These are phyloP conservation scores for Pseudohalonectria lignicola DNA, from an alignment of 2,329 filamentous ascomycete species.

Conservation along the genomic window DNA sequence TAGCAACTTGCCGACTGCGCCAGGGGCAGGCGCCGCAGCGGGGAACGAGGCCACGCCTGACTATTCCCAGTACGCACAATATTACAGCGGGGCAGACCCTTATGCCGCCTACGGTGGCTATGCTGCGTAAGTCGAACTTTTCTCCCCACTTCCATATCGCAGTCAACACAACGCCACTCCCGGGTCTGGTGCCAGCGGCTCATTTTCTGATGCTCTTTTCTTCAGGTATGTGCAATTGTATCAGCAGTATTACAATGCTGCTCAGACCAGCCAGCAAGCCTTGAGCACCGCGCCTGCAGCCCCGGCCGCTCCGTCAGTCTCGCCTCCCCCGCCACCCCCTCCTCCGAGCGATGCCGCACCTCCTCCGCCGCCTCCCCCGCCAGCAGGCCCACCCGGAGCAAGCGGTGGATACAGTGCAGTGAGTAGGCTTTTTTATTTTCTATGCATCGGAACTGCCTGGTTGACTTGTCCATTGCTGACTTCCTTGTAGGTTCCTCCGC, in stretches of 20 bases:
- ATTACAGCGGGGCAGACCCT: neutral
- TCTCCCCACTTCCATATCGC: too few relatives aligned
- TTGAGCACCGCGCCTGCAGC: neutral
- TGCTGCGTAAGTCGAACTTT: constrained; percentile 1
- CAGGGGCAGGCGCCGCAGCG: too few relatives aligned
- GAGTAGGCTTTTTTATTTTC: neutral
- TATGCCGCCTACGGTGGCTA: constrained; percentile 4
- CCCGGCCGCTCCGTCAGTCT: neutral
- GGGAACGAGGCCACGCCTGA: neutral
- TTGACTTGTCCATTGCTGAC: neutral
- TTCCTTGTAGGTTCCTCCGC: neutral
- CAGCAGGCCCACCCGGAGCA: constrained; percentile 1
- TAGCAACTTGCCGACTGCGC: too few relatives aligned
- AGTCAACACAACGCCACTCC: too few relatives aligned
- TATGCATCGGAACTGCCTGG: neutral
- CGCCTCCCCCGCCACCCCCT: neutral
- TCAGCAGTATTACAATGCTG: constrained; percentile 3
- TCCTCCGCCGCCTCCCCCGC: constrained; percentile 2
- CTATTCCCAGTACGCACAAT: constrained; percentile 2
- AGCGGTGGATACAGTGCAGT: constrained; percentile 1
- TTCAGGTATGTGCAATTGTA: constrained; percentile 3
- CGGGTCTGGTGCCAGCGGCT: neutral
- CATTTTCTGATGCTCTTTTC: neutral
- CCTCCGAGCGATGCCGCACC: constrained; percentile 1
- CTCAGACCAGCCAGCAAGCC: constrained; percentile 1